Conservation (phyloP, 176 grass and related monocot species). For the Miscanthus lutarioriparius region DNA sequence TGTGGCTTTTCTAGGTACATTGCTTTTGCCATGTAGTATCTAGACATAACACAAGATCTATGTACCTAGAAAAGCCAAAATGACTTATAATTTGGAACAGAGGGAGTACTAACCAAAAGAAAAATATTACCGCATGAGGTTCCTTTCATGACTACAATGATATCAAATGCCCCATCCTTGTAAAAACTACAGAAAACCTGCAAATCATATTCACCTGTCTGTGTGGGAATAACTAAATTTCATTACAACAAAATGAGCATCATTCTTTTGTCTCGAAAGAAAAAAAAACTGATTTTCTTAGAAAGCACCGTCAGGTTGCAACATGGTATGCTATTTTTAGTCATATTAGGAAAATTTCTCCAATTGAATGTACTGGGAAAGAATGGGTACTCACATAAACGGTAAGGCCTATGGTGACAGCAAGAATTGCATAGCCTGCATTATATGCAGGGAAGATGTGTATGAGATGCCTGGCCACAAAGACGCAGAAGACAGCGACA, state of each 20-base stretch:
- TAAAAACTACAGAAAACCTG: conserved; percentile 4
- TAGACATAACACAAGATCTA: no score
- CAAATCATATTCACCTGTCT: neutral
- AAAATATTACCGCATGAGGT: neutral
- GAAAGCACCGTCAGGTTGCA: neutral
- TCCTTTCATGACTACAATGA: conserved; percentile 20
- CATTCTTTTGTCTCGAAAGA: neutral
- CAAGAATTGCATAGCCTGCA: conserved; percentile 82
- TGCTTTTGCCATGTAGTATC: no score
- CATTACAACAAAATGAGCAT: neutral
- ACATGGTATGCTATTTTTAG: neutral
- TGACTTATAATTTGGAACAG: no score
- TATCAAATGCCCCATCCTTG: neutral
- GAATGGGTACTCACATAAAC: conserved; percentile 71
- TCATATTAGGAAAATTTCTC: conserved; percentile 11
- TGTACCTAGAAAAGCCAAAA: no score
- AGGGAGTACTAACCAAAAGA: neutral
- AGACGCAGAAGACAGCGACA: conserved; percentile 75
- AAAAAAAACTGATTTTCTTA: neutral
- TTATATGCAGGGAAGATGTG: conserved; percentile 86
- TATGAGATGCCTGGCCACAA: conserved; percentile 85
- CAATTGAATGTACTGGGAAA: conserved; percentile 7
- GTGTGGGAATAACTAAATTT: neutral
- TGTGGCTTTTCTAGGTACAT: no score
- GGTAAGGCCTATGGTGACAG: conserved; percentile 66